Evolutionary conservation across 495 filamentous ascomycete species (phyloP), one percentile per base, ranked within the genome.

Genomic region (Hypoxylon cercidicola): DNA sequence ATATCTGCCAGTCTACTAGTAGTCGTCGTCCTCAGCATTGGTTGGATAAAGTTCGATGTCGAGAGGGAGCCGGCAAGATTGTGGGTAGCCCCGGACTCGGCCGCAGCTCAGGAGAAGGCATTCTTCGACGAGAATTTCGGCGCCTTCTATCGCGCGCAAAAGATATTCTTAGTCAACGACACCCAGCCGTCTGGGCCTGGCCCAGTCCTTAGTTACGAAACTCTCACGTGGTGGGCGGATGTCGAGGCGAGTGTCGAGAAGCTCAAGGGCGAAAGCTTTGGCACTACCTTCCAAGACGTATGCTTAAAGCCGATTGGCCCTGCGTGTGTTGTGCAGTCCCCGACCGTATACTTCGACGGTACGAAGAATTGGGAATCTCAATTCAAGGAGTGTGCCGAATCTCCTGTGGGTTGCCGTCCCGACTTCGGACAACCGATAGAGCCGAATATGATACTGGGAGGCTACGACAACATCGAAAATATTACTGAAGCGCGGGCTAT

Each of bases 121-220:
- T 98, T 95, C 74, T 99, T 97, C 69, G 95, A 98, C 75, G 76
- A 86, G n/a, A 93, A 91, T 56, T 99, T 99, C 72, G 96, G 93
- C 1, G 92, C 96, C 1, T 99, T 99, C 74, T 98, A 91, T 73
- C 92, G 95, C 13, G 89, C 93, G 2, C 90, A 99, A 74, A 94
- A 98, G 76, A 87, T 89, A 1, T 98, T 98, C 73, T 73, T 99
- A 34, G 91, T 98, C 55, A 99, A 98, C 65, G 93, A 97, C 68
- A 92, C 87, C 6, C 74, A 83, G 9, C 63, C 81, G 7, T 79
- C 78, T 7, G 88, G 84, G 0, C 83, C 85, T 18, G 88, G 89
- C 1, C 91, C 91, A 2, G 90, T 97, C 13, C 73, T 99, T 51
- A 90, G 87, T 73, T 95, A 94, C 60, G 90, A 97, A 4, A 97